Conservation (phyloP, 495 filamentous ascomycete genomes). For the Penicillium verhagenii region DNA sequence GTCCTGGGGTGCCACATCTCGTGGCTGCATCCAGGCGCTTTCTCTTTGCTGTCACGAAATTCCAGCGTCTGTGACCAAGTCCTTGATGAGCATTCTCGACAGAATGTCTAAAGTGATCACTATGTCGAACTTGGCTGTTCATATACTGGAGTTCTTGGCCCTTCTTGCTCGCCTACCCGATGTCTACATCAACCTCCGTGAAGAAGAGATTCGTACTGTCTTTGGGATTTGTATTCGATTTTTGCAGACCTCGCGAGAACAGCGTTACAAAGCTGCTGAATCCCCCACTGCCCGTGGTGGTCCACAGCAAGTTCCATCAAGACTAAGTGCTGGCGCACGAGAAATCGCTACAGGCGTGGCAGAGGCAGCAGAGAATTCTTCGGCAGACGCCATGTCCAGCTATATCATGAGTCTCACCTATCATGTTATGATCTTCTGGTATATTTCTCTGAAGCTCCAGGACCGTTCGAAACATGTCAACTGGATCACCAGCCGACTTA, state of each 20-base stretch:
- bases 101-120: conserved; percentile 96
- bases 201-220: conserved; percentile 85
- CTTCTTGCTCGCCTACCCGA: conserved; percentile 81
- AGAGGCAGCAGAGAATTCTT: conserved; percentile 30
- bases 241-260: conserved; percentile 69
- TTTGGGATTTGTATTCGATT: conserved; percentile 95
- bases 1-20: conserved; percentile 80
- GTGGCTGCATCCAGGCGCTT: conserved; percentile 89
- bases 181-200: conserved; percentile 80
- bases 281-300: conserved; percentile 31
- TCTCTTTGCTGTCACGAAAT: conserved; percentile 93
- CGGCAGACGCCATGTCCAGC: conserved; percentile 53
- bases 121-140: conserved; percentile 82
- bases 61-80: conserved; percentile 76
- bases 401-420: conserved; percentile 93
- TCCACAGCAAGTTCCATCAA: conserved; percentile 25
- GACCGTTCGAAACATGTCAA: conserved; percentile 81
- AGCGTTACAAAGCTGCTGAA: conserved; percentile 43
- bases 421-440: conserved; percentile 97
- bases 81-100: conserved; percentile 76
- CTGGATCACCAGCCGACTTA: conserved; percentile 90
- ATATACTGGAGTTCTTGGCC: conserved; percentile 90
- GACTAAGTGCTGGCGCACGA: conserved; percentile 42
- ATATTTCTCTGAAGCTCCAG: conserved; percentile 77
- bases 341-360: conserved; percentile 36